Conservation (phyloP, 1,139 yeast genomes). For the Kurtzmaniella quercitrusa region DNA sequence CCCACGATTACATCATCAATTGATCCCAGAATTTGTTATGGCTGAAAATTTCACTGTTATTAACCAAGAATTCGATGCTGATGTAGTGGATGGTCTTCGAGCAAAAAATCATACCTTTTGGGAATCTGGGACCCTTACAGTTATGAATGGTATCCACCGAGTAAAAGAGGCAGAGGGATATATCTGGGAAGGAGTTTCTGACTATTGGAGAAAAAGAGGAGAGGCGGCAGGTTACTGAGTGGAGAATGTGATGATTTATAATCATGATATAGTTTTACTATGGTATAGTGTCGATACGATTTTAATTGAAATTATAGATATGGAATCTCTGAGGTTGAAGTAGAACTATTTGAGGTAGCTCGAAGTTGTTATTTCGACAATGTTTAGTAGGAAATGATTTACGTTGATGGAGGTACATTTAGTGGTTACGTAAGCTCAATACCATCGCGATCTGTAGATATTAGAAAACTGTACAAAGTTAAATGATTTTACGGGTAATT, state of each 20-base stretch:
- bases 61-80: constrained; percentile 10
- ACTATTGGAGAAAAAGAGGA: constrained; percentile 44
- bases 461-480: no score
- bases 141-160: constrained; percentile 38
- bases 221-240: constrained; percentile 36
- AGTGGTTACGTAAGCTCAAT: no score
- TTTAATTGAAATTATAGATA: no score
- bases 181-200: constrained; percentile 37
- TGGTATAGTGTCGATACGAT: no score
- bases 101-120: constrained; percentile 23
- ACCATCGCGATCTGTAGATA: no score
- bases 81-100: constrained; percentile 13
- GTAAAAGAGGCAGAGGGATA: constrained; percentile 8
- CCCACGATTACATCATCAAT: constrained; percentile 87
- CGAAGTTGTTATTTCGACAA: no score
- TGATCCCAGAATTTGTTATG: constrained; percentile 65
- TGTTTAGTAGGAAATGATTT: no score
- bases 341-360: no score
- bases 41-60: constrained; percentile 49
- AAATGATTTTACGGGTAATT: no score
- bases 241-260: neutral
- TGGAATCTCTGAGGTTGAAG: no score
- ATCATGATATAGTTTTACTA: neutral
- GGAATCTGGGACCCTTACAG: constrained; percentile 36
- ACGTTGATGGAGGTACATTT: no score